Evolutionary conservation across 2,329 filamentous ascomycete genomes (phyloP), one percentile per base, ranked within the genome.

Genomic region (Byssoonygena ceratinophila): DNA sequence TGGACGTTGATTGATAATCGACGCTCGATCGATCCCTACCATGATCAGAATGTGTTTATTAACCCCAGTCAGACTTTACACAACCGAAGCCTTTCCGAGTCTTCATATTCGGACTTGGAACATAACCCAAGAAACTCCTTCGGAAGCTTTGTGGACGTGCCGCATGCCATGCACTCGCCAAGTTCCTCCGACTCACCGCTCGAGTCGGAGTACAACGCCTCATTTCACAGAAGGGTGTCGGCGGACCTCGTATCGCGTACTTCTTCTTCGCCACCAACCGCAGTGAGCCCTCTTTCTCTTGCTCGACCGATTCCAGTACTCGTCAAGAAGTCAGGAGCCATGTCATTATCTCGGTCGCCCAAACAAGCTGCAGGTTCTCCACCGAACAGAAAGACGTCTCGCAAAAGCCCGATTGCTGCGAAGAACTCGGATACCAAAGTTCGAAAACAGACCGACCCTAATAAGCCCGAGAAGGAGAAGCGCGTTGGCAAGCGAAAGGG

Each of bases 61-160:
- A 95, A 96, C 70, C 91, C 91, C 1, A 82, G 84, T 57, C 86
- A 95, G 71, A 94, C 89, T 0, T 74, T 97, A 48, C 91, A 96
- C 71, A 78, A 94, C 63, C 81, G 90, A 60, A 90, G 84, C 51
- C 83, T 85, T 61, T 95, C 90, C 3, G 87, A 94, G 62, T 92
- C 88, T 1, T 92, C 86, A 1, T 80, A 83, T 59, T 83, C 85
- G 1, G 84, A 90, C 31, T 80, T 82, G 3, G 77, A 79, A 57
- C 80, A 67, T 75, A 78, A 67, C 18, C 67, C 68, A 74, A 83
- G 64, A 65, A 84, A 75, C 66, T 87, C 71, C 67, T 88, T 77
- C 73, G 81, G 76, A 58, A 92, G 87, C 71, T 94, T 85, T 61
- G 88, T 94, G 66, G 88, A 95, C 60, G 80, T 90, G 68, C 78